These are phyloP conservation scores for Mallotus repandus DNA, from an alignment of 441 rosid species.

Conservation along the genomic window DNA sequence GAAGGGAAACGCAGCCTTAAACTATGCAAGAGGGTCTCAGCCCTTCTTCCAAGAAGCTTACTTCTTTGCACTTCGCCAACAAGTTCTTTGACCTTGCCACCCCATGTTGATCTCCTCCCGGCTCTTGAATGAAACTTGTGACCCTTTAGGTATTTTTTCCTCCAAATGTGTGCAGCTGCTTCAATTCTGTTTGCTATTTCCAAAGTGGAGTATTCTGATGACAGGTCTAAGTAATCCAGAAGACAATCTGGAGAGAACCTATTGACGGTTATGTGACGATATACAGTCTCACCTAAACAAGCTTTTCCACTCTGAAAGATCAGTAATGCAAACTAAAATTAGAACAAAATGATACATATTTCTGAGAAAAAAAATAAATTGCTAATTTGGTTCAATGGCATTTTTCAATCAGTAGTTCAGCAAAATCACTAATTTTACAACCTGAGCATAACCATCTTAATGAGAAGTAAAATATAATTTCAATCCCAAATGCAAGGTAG, in stretches of 20 bases:
- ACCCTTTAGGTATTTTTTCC: constrained; percentile 51
- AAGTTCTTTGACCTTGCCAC: constrained; percentile 77
- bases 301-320: constrained; percentile 69
- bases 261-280: constrained; percentile 64
- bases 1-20: constrained; percentile 77
- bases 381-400: not conserved
- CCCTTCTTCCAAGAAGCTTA: constrained; percentile 62
- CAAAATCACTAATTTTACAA: not conserved
- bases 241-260: constrained; percentile 74
- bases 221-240: constrained; percentile 77
- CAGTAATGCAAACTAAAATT: constrained; percentile 9
- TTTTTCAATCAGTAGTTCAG: not conserved
- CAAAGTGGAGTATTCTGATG: constrained; percentile 74
- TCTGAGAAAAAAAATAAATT: not conserved
- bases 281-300: constrained; percentile 69
- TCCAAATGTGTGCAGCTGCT: constrained; percentile 86
- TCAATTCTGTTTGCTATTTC: constrained; percentile 77
- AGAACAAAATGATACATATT: not conserved
- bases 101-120: constrained; percentile 57
- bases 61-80: constrained; percentile 60
- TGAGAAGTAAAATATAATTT: not conserved
- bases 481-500: not conserved
- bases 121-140: constrained; percentile 35
- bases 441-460: not conserved
- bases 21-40: constrained; percentile 64